Conservation (phyloP, 2,329 filamentous ascomycete species). For the Alternaria arborescens region DNA sequence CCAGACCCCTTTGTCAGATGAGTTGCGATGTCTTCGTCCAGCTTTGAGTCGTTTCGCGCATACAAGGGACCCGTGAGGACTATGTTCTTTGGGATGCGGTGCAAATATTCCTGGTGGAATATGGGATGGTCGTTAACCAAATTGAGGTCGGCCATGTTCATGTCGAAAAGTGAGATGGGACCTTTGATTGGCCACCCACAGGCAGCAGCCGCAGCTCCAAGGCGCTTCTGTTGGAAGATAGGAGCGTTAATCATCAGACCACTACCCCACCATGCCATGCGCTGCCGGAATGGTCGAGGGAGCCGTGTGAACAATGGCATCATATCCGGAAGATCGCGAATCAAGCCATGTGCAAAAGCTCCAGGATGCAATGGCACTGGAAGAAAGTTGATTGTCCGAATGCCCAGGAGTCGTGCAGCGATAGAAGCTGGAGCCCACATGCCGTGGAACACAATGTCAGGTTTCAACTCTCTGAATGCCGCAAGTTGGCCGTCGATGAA, state of each 20-base stretch:
- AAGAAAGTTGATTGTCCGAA: constrained; percentile 46
- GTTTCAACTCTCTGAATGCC: constrained; percentile 39
- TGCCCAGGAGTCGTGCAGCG: constrained; percentile 41
- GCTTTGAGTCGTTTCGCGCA: constrained; percentile 30
- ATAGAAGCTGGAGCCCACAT: constrained; percentile 47
- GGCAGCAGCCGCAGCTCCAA: constrained; percentile 41
- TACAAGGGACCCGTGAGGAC: constrained; percentile 43
- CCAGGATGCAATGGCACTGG: constrained; percentile 42
- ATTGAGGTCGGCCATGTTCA: constrained; percentile 48
- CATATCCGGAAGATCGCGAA: constrained; percentile 45
- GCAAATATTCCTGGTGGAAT: constrained; percentile 43
- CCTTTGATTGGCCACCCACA: constrained; percentile 41
- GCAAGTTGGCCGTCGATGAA: constrained; percentile 46
- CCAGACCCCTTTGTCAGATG: constrained; percentile 37
- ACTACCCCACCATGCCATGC: constrained; percentile 38
- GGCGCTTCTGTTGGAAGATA: constrained; percentile 43
- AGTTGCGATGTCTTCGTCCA: constrained; percentile 38
- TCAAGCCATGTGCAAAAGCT: constrained; percentile 40
- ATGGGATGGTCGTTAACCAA: constrained; percentile 45
- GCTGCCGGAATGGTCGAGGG: constrained; percentile 38
- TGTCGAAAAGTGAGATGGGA: constrained; percentile 45
- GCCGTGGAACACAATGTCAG: constrained; percentile 46
- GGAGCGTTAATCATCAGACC: constrained; percentile 43
- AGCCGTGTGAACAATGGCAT: constrained; percentile 44
- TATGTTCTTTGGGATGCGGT: constrained; percentile 42